These are phyloP conservation scores for Hyaloperonospora arabidopsidis DNA, from an alignment of 352 stramenopile genomes.

Conservation along the genomic window DNA sequence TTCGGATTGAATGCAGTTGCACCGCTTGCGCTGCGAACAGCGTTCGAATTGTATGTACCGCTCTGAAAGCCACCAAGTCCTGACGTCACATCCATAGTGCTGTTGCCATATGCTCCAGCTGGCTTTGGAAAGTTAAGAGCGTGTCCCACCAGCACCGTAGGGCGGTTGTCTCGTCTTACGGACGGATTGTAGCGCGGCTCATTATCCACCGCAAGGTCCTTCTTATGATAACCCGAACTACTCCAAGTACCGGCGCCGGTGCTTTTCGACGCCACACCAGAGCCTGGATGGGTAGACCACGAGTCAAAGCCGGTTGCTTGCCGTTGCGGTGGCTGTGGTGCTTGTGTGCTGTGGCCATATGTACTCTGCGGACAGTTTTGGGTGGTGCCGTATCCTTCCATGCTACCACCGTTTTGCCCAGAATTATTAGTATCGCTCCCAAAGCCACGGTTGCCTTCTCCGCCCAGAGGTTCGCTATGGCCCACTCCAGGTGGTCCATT, in stretches of 20 bases:
- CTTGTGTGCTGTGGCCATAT: constrained; percentile 21
- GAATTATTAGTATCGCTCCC: constrained; percentile 22
- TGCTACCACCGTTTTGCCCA: constrained; percentile 22
- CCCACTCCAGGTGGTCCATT: background rate
- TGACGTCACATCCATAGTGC: constrained; percentile 30
- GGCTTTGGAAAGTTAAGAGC: constrained; percentile 71
- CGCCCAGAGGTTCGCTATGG: constrained; percentile 14
- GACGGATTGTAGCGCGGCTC: constrained; percentile 45
- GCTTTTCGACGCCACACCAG: constrained; percentile 34
- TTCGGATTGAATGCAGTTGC: constrained; percentile 31
- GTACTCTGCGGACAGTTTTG: constrained; percentile 16
- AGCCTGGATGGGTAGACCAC: constrained; percentile 33
- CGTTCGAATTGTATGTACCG: constrained; percentile 38
- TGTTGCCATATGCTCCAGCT: constrained; percentile 25
- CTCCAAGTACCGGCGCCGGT: constrained; percentile 61
- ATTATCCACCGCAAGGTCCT: constrained; percentile 29
- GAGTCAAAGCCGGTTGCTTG: constrained; percentile 45
- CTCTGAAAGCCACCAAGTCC: constrained; percentile 36
- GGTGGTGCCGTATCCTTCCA: constrained; percentile 19
- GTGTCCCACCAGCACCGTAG: constrained; percentile 75
- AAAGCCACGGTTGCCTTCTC: constrained; percentile 7
- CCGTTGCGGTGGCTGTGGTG: constrained; percentile 16
- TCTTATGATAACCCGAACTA: constrained; percentile 76
- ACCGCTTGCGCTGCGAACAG: constrained; percentile 27
- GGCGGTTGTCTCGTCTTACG: constrained; percentile 66